These are phyloP conservation scores for Bimuria novae-zelandiae DNA, from an alignment of 2,329 filamentous ascomycete species.

Conservation along the genomic window DNA sequence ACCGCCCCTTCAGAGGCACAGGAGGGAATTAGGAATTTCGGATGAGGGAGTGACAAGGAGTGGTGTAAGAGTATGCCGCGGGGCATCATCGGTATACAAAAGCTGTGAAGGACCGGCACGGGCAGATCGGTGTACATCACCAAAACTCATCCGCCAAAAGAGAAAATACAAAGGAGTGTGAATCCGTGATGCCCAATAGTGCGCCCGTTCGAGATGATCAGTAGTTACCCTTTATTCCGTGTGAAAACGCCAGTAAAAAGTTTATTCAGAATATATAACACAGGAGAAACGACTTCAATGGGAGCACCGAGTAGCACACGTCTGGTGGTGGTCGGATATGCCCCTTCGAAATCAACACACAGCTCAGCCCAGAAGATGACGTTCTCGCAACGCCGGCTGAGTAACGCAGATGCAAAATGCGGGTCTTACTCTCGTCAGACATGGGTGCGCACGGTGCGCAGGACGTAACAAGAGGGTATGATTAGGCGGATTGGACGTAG, in stretches of 20 bases:
- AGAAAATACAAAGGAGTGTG: conserved; percentile 21
- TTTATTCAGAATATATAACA: conserved; percentile 25
- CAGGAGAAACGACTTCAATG: conserved; percentile 17
- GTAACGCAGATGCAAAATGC: conserved; percentile 22
- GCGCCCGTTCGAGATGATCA: conserved; percentile 13
- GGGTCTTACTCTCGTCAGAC: conserved; percentile 40
- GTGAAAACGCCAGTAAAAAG: conserved; percentile 14
- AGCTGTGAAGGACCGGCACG: not conserved
- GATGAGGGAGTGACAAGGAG: not conserved
- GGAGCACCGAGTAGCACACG: not conserved
- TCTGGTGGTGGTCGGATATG: conserved; percentile 2
- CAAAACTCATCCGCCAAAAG: conserved; percentile 5
- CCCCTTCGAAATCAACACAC: conserved; percentile 16
- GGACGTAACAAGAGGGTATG: conserved; percentile 29
- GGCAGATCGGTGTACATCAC: conserved; percentile 3
- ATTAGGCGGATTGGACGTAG: conserved; percentile 19
- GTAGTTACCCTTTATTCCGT: conserved; percentile 18
- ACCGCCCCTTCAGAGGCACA: not conserved
- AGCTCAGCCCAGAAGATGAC: not conserved
- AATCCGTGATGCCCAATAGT: conserved; percentile 16
- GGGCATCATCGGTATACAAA: not conserved
- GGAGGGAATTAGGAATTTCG: not conserved
- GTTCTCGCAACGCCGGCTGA: conserved; percentile 28
- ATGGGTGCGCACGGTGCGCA: conserved; percentile 22
- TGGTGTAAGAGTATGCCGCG: conserved; percentile 3